phyloP scores from a whole-genome alignment of 2,329 filamentous ascomycete genomes.

The Daldinia eschscholtzii region DNA sequence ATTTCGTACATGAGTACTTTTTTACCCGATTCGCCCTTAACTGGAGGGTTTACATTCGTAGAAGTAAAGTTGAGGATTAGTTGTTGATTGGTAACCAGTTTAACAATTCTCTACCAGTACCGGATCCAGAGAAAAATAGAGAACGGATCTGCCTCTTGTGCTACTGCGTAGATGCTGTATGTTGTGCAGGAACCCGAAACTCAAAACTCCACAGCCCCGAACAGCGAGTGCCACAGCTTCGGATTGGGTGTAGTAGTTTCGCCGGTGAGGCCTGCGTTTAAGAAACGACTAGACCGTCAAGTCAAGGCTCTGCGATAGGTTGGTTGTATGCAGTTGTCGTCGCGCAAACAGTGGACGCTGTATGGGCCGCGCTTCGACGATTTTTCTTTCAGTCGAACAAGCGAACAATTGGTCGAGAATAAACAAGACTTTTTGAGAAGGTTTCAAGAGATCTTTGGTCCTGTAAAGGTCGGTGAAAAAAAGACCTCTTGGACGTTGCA shows the following conservation, averaged over 20 bases:
- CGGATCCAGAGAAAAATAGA: slow-evolving; percentile 18
- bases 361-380: slow-evolving; percentile 36
- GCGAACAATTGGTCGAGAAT: slow-evolving; percentile 44
- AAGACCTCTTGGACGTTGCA: slow-evolving; percentile 55
- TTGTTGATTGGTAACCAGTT: slow-evolving; percentile 21
- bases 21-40: slow-evolving; percentile 23
- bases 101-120: slow-evolving; percentile 6
- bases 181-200: slow-evolving; percentile 35
- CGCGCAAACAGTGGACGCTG: slow-evolving; percentile 30
- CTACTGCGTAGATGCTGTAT: slow-evolving; percentile 32
- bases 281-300: slow-evolving; percentile 20
- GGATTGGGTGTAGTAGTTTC: slow-evolving; percentile 20
- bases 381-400: slow-evolving; percentile 21
- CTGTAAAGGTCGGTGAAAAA: slow-evolving; percentile 49
- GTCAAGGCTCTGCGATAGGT: slow-evolving; percentile 35
- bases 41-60: slow-evolving; percentile 21
- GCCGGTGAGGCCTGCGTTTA: slow-evolving; percentile 32
- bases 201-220: slow-evolving; percentile 33
- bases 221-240: slow-evolving; percentile 29
- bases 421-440: slow-evolving; percentile 50
- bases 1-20: slow-evolving; percentile 39
- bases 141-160: slow-evolving; percentile 18
- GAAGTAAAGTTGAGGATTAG: slow-evolving; percentile 12
- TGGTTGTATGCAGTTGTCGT: slow-evolving; percentile 28
- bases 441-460: slow-evolving; percentile 43